These are phyloP conservation scores for Globisporangium perplexum DNA, from an alignment of 352 stramenopile species.

Conservation along the genomic window DNA sequence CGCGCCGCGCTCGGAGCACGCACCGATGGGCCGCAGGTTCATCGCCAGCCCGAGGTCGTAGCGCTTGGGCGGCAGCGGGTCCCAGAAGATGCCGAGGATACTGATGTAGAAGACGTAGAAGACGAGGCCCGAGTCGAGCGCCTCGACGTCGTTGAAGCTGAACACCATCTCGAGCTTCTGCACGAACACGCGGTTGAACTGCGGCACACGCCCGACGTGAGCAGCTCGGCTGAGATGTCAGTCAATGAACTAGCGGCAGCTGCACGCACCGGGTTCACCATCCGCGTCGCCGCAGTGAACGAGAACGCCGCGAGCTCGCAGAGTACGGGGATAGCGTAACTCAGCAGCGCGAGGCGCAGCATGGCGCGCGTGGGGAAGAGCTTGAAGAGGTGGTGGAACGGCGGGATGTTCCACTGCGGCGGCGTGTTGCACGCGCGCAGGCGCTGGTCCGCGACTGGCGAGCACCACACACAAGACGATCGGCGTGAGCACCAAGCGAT, in stretches of 20 bases:
- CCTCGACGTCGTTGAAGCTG: slow-evolving; percentile 84
- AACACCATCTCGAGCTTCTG: slow-evolving; percentile 84
- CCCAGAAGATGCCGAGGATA: slow-evolving; percentile 82
- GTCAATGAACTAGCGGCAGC: no score
- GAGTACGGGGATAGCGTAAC: slow-evolving; percentile 76
- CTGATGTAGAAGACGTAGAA: slow-evolving; percentile 87
- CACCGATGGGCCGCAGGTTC: slow-evolving; percentile 55
- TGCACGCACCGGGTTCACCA: slow-evolving; percentile 76
- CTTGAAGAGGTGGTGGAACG: slow-evolving; percentile 75
- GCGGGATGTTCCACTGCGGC: slow-evolving; percentile 80
- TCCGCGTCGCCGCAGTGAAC: slow-evolving; percentile 79
- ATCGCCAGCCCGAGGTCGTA: slow-evolving; percentile 81
- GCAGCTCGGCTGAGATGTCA: no score
- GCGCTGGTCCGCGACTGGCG: slow-evolving; percentile 53
- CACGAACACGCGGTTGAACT: slow-evolving; percentile 86
- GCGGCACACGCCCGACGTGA: neutral
- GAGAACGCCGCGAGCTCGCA: slow-evolving; percentile 83
- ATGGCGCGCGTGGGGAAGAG: slow-evolving; percentile 77
- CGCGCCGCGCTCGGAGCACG: neutral
- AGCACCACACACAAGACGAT: slow-evolving; percentile 4
- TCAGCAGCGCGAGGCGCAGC: slow-evolving; percentile 67
- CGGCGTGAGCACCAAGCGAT: slow-evolving; percentile 3
- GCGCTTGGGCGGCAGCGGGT: slow-evolving; percentile 69
- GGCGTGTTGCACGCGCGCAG: slow-evolving; percentile 76
- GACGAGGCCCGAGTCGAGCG: slow-evolving; percentile 76